Conservation (phyloP, 768 basidiomycete genomes). For the Lactarius trivialis region DNA sequence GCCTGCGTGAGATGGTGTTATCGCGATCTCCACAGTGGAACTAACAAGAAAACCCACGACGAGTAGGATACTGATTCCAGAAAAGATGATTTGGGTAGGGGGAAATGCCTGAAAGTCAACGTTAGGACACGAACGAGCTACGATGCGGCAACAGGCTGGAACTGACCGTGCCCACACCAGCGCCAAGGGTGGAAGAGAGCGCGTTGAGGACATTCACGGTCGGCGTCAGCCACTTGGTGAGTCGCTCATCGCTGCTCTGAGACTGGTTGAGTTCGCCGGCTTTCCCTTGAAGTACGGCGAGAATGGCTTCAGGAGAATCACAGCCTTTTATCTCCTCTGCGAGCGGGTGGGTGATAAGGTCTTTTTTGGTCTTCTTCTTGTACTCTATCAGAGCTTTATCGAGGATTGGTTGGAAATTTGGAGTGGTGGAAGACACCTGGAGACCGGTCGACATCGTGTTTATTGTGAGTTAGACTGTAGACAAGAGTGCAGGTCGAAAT, state of each 20-base stretch:
- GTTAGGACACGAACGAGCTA: not conserved
- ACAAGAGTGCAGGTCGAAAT: too few relatives aligned
- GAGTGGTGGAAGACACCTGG: not conserved
- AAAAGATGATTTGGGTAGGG: not conserved
- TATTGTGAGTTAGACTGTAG: not conserved
- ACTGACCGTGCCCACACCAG: not conserved
- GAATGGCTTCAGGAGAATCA: not conserved
- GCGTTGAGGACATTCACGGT: not conserved
- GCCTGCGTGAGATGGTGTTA: not conserved
- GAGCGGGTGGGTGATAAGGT: not conserved
- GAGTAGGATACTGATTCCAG: not conserved
- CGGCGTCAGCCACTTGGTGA: not conserved
- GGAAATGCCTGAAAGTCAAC: not conserved
- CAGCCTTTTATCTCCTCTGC: not conserved
- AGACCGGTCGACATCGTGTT: not conserved
- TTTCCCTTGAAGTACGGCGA: not conserved
- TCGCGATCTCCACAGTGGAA: fast-evolving
- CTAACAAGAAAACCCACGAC: not conserved
- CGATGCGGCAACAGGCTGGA: not conserved
- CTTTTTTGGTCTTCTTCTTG: not conserved
- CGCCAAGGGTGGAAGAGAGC: not conserved
- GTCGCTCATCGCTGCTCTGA: not conserved
- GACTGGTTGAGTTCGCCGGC: not conserved
- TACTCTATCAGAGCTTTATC: not conserved
- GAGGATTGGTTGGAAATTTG: not conserved